These are phyloP conservation scores for Irpex sp. DNA, from an alignment of 1,284 basidiomycete genomes.

Conservation along the genomic window DNA sequence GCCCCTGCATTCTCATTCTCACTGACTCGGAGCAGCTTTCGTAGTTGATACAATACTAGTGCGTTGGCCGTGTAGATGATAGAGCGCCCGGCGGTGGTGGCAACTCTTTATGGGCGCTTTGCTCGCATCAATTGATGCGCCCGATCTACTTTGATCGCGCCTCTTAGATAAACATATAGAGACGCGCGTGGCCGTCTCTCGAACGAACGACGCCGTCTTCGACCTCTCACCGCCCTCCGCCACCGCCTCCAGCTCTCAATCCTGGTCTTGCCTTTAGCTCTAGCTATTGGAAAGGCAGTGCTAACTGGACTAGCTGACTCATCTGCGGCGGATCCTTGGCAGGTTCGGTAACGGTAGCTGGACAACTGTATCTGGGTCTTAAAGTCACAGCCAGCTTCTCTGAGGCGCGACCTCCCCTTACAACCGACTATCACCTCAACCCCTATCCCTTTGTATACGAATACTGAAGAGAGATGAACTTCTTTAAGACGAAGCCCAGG, in stretches of 20 bases:
- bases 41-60: constrained; percentile 28
- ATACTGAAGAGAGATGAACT: constrained; percentile 63
- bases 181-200: background rate
- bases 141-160: background rate
- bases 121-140: background rate
- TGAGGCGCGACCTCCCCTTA: background rate
- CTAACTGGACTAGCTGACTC: background rate
- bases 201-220: background rate
- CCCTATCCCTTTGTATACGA: background rate
- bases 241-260: background rate
- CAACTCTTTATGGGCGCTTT: background rate
- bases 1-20: too few species aligned
- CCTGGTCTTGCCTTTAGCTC: background rate
- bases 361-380: background rate
- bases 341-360: background rate
- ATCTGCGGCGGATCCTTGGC: background rate
- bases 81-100: background rate
- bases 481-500: constrained; percentile 88
- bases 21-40: too few species aligned
- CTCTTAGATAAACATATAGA: background rate
- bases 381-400: background rate
- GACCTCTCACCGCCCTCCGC: background rate
- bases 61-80: background rate
- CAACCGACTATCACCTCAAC: background rate
- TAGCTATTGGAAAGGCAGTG: background rate